Evolutionary conservation across 805 yeast species (phyloP).

Genomic region (Tetrapisispora pingtungensis): DNA sequence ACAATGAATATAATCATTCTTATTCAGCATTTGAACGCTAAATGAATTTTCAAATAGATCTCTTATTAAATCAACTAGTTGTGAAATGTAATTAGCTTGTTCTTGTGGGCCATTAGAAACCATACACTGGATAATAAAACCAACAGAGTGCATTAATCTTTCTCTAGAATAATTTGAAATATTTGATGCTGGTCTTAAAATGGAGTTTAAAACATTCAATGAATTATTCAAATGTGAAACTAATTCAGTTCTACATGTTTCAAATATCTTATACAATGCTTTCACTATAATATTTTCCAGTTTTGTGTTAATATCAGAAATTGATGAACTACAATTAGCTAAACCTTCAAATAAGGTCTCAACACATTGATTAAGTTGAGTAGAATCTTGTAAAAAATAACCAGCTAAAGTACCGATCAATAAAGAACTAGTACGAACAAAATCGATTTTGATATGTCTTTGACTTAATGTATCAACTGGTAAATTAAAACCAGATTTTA

Average conservation of each 20-base stretch:
- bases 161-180: constrained; percentile 32
- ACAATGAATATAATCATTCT: constrained; percentile 42
- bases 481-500: constrained; percentile 20
- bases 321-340: constrained; percentile 14
- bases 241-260: constrained; percentile 22
- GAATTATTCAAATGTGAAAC: constrained; percentile 19
- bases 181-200: constrained; percentile 19
- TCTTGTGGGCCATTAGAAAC: constrained; percentile 33
- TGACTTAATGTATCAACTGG: constrained; percentile 5
- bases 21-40: constrained; percentile 9
- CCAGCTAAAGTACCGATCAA: constrained; percentile 24
- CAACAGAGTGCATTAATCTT: constrained; percentile 50
- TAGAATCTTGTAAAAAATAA: constrained; percentile 17
- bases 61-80: constrained; percentile 28
- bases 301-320: constrained; percentile 15
- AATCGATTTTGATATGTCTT: constrained; percentile 17
- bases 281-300: constrained; percentile 22
- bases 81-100: constrained; percentile 32
- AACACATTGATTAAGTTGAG: constrained; percentile 16
- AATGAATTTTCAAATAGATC: constrained; percentile 7
- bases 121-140: constrained; percentile 50
- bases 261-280: constrained; percentile 24
- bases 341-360: constrained; percentile 24
- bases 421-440: constrained; percentile 23
- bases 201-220: constrained; percentile 26